Evolutionary conservation across 192 early-diverging fungal species (phyloP), one percentile per base, ranked within the genome.

Genomic region (Umbelopsis sp.): DNA sequence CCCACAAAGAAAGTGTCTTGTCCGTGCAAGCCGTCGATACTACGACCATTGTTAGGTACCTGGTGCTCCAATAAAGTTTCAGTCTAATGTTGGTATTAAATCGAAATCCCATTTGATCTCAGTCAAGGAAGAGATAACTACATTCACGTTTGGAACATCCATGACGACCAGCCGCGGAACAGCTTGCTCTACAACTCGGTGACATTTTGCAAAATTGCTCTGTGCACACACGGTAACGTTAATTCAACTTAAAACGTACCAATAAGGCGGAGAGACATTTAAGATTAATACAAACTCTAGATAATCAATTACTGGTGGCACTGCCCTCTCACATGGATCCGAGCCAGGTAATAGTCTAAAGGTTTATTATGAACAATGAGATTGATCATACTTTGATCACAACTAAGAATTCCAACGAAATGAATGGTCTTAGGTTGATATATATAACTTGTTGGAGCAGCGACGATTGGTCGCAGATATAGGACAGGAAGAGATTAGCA

Each of bases 51-150:
- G 64, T 78, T 44, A 73, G 71, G 76, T 73, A 58, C 7, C 37
- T 41, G 10, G 37, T 6, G 37, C 37, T 41, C 37, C 7, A 41
- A 6, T 41, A 41, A 6, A 41, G 37, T 41, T 41, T 41, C 37
- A 67, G 48, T 11, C 46, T 21, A 20, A 67, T 16, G 22, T 68
- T 51, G 37, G 22, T 27, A 20, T 21, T 35, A 25, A 1, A 44
- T 2, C 21, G 20, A n/a, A 30, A 49, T 47, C 22, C 35, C 67
- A 6, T 51, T 22, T 4, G 49, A 15, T 44, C 15, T 46, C 47
- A 78, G 76, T 27, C 76, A 78, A 53, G 76, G 76, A 25, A 69
- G 76, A 64, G 76, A 78, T 64, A 67, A 78, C 35, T 66, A 33
- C 21, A 73, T 78, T 30, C 67, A 78, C 46, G 44, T 72, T 4